Base-by-base conservation (phyloP, 2,329 filamentous ascomycete species). In the Fusarium anguioides region DNA sequence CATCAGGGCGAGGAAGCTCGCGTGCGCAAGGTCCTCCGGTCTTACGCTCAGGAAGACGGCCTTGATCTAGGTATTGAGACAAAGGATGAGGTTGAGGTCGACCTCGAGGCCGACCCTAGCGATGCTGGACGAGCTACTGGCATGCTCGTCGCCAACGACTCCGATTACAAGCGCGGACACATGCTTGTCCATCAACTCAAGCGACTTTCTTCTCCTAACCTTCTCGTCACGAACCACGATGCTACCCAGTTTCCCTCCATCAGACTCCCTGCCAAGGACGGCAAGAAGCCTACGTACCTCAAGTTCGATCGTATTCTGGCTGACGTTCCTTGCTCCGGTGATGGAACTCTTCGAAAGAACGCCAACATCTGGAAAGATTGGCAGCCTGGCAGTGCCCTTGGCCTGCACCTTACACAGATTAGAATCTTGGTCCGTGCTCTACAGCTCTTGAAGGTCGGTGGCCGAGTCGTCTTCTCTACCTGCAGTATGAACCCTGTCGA, bases 401-500 rank as follows among this genome's bases (percentile, higher is more conserved):
- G 95, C 23, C 86, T 99, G 31, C 92, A 97, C 78, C 82, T 88
- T 31, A 96, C 93, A 3, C 96, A 99, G 80, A 86, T 93, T 41
- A 87, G 95, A 44, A 99, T 99, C 70, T 83, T 99, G 46, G 92
- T 97, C 56, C 90, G 96, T 64, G 93, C 96, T 29, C 84, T 99
- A 49, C 95, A 98, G 81, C 93, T 99, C 89, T 87, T 99, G 69
- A 98, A 97, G 83, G 91, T 93, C 55, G 95, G 96, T 37, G 96
- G 96, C 49, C 89, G 94, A 66, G 92, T 98, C 26, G 95, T 99
- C 50, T 99, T 98, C 82, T 98, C 95, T 5, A 99, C 96, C 20
- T 99, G 96, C 85, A 97, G 94, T 79, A 93, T 99, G 92, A 99
- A 99, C 80, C 96, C 96, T 0, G 89, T 98, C 26, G 96, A 99